Base-by-base conservation (phyloP, 78 protist species). In the Neovahlkampfia damariscottae region DNA sequence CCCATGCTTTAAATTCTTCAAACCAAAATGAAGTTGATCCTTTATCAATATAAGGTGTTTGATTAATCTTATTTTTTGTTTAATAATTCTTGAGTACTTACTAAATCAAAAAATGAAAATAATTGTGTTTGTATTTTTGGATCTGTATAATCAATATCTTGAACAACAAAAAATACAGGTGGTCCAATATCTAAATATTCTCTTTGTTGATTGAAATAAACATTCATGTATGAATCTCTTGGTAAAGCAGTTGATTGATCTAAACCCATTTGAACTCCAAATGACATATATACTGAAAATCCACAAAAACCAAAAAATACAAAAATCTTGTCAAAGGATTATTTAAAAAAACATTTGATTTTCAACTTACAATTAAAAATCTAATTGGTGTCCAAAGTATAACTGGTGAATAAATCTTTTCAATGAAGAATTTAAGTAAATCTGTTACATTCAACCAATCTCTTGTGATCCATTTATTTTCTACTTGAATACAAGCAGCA, bases 161-260 rank as follows among this genome's bases (percentile, higher is more conserved):
- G 37, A 1, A 86, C 39, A 5, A 87, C 91, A 10, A 84, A 71
- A 62, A 84, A 87, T 40, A 83, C 40, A 37, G 91, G 88, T 32
- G 89, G 83, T 32, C 91, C 91, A 2, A 83, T 87, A 29, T 83
- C 78, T 2, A 87, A 62, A 2, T 34, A 28, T 4, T 35, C 19
- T n/a, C 30, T 68, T 40, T 82, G 9, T 7, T 82, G 31, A 8
- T 32, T 38, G 50, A 87, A 87, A 76, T 86, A 87, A 7, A 6
- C 41, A 40, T 76, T 74, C 30, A 87, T 78, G 28, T 87, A 87
- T 8, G 88, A 81, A 38, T 86, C 86, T 5, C 69, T 8, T 31
- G 91, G 91, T 3, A 87, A 38, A 8, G 91, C 91, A 3, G 80
- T 78, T 8, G 67, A 32, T 62, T 87, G 91, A 31, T 86, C 89